Conservation (phyloP, 768 basidiomycete genomes). For the Russula emetica region DNA sequence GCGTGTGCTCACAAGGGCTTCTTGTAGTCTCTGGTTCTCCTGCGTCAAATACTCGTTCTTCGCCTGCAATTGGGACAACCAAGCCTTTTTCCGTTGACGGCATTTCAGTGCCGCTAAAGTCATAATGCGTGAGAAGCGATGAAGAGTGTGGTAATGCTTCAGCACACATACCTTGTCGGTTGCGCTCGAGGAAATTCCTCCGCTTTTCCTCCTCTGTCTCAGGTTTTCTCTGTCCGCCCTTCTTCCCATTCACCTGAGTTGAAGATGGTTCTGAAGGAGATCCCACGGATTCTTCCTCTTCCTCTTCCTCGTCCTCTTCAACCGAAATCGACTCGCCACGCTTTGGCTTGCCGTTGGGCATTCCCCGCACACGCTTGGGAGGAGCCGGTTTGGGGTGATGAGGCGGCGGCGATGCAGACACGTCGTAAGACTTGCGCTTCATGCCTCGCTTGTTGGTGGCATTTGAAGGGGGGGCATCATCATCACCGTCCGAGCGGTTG, state of each 20-base stretch:
- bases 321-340: constrained; percentile 31
- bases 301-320: constrained; percentile 35
- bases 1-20: constrained; percentile 78
- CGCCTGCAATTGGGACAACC: constrained; percentile 87
- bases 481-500: constrained; percentile 34
- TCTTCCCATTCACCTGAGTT: constrained; percentile 27
- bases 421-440: constrained; percentile 66
- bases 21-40: constrained; percentile 91
- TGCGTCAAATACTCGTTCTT: constrained; percentile 89
- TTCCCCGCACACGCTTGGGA: constrained; percentile 40
- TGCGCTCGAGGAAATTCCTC: constrained; percentile 93
- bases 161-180: constrained; percentile 79
- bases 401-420: constrained; percentile 33
- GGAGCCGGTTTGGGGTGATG: constrained; percentile 19
- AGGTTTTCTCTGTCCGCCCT: constrained; percentile 57
- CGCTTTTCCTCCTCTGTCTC: constrained; percentile 99
- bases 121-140: constrained; percentile 10
- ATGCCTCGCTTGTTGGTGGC: constrained; percentile 48
- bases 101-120: constrained; percentile 92
- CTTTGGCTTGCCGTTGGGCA: constrained; percentile 27
- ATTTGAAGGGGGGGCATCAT: constrained; percentile 31
- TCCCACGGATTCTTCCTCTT: constrained; percentile 36
- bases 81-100: constrained; percentile 98
- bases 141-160: constrained; percentile 14
- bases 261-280: constrained; percentile 15